Percentiles rank a stretch among this genome's conserved stretches.
Conservation (phyloP, 257 asterid species). For the Parsonsia alboflavescens region DNA sequence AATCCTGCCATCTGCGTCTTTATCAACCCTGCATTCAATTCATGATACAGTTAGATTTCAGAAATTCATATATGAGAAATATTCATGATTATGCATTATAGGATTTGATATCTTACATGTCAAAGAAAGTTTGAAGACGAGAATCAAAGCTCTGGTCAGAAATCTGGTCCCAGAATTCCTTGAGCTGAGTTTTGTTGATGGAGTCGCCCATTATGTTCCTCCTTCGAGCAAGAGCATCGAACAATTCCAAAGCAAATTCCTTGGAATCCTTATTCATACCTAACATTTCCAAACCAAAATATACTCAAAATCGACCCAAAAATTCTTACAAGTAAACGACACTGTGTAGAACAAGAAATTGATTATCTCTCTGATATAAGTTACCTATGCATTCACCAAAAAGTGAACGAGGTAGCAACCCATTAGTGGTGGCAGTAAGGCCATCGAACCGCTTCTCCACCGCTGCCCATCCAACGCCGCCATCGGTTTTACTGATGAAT, state of each 20-base stretch:
- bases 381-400: conserved; percentile 90
- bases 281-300: conserved; percentile 13
- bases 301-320: not conserved
- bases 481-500: conserved; percentile 74
- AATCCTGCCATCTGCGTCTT: conserved; percentile 80
- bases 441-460: conserved; percentile 66
- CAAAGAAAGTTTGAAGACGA: conserved; percentile 82
- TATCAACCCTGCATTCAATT: conserved; percentile 70
- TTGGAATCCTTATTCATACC: conserved; percentile 83
- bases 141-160: conserved; percentile 81
- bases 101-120: conserved; percentile 49
- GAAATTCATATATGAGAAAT: not conserved
- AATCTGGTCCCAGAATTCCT: conserved; percentile 77
- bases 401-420: conserved; percentile 58
- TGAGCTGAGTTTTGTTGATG: conserved; percentile 49
- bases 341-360: conserved; percentile 1
- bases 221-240: conserved; percentile 66
- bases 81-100: not conserved
- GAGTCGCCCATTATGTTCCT: conserved; percentile 55
- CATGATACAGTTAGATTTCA: not conserved
- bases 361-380: not conserved
- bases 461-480: conserved; percentile 64
- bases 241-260: conserved; percentile 70
- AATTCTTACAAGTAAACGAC: not conserved
- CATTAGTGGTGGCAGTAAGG: conserved; percentile 42